Percentiles rank a stretch among this genome's conserved stretches.
phyloP scores from a whole-genome alignment of 2,329 filamentous ascomycete genomes.

The Geosmithia flava region DNA sequence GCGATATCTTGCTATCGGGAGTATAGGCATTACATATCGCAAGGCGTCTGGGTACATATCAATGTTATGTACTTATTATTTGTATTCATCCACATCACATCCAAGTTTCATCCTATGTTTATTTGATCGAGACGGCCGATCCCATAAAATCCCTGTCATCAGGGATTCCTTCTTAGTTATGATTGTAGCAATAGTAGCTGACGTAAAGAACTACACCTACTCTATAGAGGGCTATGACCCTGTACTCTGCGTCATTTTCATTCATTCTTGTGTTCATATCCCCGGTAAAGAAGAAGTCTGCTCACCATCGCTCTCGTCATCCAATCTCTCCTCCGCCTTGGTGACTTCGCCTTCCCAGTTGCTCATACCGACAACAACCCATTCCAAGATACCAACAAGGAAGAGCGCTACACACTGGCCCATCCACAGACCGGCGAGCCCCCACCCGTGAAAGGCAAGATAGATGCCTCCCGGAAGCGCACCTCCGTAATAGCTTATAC shows the following conservation, averaged over 20 bases:
- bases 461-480: conserved; percentile 73
- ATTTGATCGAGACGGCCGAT: too few relatives aligned
- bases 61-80: too few relatives aligned
- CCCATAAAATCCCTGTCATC: too few relatives aligned
- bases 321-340: conserved; percentile 11
- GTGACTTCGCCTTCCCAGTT: conserved; percentile 48
- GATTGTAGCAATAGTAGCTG: too few relatives aligned
- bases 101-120: too few relatives aligned
- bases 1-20: too few relatives aligned
- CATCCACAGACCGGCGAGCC: conserved; percentile 67
- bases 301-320: neutral
- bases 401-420: conserved; percentile 75
- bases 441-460: conserved; percentile 79
- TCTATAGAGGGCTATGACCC: too few relatives aligned
- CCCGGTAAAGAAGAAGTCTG: neutral
- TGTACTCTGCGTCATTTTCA: neutral
- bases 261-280: neutral
- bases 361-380: conserved; percentile 66
- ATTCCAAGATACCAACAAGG: conserved; percentile 65
- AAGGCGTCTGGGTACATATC: too few relatives aligned
- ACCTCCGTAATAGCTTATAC: conserved; percentile 73
- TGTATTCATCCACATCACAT: too few relatives aligned
- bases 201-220: too few relatives aligned
- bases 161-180: too few relatives aligned
- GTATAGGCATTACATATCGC: too few relatives aligned